Percentiles rank a stretch among this genome's conserved stretches.
phyloP scores from a whole-genome alignment of 306 rosid genomes.

The Acacia melanoxylon region DNA sequence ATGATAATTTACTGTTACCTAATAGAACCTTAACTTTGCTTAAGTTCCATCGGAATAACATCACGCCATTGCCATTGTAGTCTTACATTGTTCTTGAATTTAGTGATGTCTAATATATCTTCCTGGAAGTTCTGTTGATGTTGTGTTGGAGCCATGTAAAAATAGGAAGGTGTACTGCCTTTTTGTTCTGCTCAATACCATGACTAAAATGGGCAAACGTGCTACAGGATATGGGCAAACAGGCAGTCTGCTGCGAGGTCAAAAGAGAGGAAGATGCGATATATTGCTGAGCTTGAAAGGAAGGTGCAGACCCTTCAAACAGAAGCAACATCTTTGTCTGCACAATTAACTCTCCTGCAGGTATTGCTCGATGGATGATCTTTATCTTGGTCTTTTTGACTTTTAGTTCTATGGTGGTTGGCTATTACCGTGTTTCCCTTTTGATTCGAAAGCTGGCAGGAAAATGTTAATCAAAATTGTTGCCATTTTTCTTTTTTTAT shows the following conservation, averaged over 20 bases:
- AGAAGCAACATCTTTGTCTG: constrained; percentile 86
- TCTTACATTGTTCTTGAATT: constrained; percentile 8
- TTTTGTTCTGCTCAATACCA: not conserved
- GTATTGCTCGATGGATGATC: constrained; percentile 32
- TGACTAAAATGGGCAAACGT: constrained; percentile 21
- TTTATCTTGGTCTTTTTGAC: not conserved
- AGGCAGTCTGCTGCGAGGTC: constrained; percentile 97
- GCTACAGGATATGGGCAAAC: constrained; percentile 83
- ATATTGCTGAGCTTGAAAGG: constrained; percentile 84
- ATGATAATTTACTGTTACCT: not conserved
- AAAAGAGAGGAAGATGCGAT: constrained; percentile 89
- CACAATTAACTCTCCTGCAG: constrained; percentile 78
- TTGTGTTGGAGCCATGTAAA: not conserved
- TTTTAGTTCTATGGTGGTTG: not conserved
- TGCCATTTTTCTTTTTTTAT: constrained; percentile 11
- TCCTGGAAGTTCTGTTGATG: not conserved
- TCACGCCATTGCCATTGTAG: not conserved
- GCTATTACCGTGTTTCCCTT: not conserved
- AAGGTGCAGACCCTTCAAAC: constrained; percentile 86
- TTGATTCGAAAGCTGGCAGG: not conserved
- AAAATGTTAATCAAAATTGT: not conserved
- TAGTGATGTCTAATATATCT: not conserved
- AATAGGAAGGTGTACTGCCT: not conserved
- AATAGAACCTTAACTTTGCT: not conserved
- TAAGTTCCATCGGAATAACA: not conserved